Base-by-base conservation (phyloP, 1,284 basidiomycete species). In the Xerocomus cyaneibrunnescens region DNA sequence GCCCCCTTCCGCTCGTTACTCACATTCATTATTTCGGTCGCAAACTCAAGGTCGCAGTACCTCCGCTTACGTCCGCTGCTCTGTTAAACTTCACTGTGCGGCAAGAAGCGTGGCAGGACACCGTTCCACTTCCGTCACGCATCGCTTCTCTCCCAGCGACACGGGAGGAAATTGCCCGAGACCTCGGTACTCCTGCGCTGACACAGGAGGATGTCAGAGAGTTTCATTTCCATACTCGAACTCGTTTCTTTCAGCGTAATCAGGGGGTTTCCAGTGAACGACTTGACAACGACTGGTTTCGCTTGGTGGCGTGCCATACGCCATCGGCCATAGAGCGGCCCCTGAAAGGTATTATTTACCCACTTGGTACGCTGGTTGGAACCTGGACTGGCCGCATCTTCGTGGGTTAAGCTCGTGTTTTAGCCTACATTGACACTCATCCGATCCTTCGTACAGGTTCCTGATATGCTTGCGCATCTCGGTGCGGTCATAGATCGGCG, bases 261-360 rank as follows among this genome's bases (percentile, higher is more conserved):
- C 57, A 57, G 2, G 50, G 47, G 28, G 35, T 54, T 7, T 41
- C 55, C 21, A 69, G 70, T 7, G 50, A 54, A 39, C 54, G 50
- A 23, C 70, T 74, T 45, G 78, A 79, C 56, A 57, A 57, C 45
- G 76, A 77, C 48, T 79, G 77, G 77, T 71, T 65, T 55, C 73
- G 75, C 34, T 52, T 74, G 21, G 74, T 74, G 4, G 66, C 66
- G 7, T 79, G 76, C 43, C 60, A 72, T 48, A 67, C 76, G 45
- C 64, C 67, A 3, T 70, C 65, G 57, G 55, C 61, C 30, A 55
- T 62, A 30, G 61, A 68, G 41, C 60, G 63, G 19, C 66, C 72
- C n/a, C 57, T 75, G 27, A 69, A 72, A 51, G 73, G 76, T 17
- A 54, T 64, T 1, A 64, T 78, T 23, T 76, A 72, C 54, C 56